phyloP scores from a whole-genome alignment of 1,284 basidiomycete species.

The Pulveroboletus sp. region DNA sequence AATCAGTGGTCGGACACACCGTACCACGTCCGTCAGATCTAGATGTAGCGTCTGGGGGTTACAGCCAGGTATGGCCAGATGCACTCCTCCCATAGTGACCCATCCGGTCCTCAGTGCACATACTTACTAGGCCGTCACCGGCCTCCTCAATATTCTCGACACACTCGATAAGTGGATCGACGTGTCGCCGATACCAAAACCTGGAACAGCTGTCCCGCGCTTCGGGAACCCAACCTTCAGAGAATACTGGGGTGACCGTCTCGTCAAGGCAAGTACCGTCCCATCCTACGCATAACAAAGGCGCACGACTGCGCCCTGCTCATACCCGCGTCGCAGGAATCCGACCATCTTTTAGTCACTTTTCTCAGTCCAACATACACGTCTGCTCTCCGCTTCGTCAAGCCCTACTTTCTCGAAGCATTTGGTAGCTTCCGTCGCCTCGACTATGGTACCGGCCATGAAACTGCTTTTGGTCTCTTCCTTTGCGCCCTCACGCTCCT shows the following conservation, averaged over 20 bases:
- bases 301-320: background rate
- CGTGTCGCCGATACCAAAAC: conserved; percentile 76
- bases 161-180: conserved; percentile 79
- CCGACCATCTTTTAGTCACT: conserved; percentile 54
- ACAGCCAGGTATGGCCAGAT: conserved; percentile 22
- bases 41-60: conserved; percentile 10
- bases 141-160: conserved; percentile 62
- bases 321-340: conserved; percentile 47
- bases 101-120: conserved; percentile 16
- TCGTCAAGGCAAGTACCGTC: conserved; percentile 66
- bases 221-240: conserved; percentile 96
- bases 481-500: conserved; percentile 68
- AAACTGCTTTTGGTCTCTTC: conserved; percentile 84
- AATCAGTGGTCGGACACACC: conserved; percentile 66
- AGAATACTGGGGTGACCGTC: conserved; percentile 73
- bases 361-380: conserved; percentile 52
- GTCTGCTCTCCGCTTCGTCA: conserved; percentile 57
- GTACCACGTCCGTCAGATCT: conserved; percentile 40
- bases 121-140: conserved; percentile 45
- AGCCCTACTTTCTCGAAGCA: conserved; percentile 78
- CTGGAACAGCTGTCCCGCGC: conserved; percentile 64
- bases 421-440: conserved; percentile 92
- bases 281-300: background rate
- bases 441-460: conserved; percentile 98
- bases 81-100: background rate